Base-by-base conservation (phyloP, 345 rosid species). In the Zanthoxylum bungeanum region DNA sequence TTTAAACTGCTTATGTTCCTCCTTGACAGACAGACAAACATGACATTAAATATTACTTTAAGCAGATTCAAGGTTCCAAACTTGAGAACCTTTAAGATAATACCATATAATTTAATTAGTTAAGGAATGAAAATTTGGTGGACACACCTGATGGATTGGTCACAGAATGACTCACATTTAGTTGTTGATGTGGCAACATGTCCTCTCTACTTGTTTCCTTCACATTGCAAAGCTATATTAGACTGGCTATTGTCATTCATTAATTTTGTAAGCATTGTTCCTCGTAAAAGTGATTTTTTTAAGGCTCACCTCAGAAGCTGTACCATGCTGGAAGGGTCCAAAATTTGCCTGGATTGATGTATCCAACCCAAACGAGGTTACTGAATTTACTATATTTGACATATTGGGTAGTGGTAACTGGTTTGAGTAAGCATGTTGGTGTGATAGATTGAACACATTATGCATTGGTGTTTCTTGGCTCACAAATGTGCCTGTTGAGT, bases 121-220 rank as follows among this genome's bases (percentile, higher is more conserved):
- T 22, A 47, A 73, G 39, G 21, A 70, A 63, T 1, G 52, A 30
- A 25, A 64, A 57, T 30, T 55, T 47, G 21, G 60, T 33, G 19
- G 50, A 44, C 59, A 21, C 68, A 88, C 91, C 91, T n/a, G 83
- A 62, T 57, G 77, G 64, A 73, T 69, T 70, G 31, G 79, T 59
- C 74, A 69, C 80, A 39, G 85, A 72, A 70, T 67, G 87, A 64
- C 76, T 33, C 52, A 60, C 60, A 71, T 77, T 86, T 69, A 81
- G 71, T 64, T 80, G 91, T 33, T 72, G 85, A 53, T 75, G 86
- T 17, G 75, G 64, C 58, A 83, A 60, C 16, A 73, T 44, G 31
- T 85, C 89, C 80, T 82, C 85, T 75, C 84, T 76, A 68, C 78
- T 68, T 65, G 79, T 67, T 73, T 82, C 91, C 95, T 87, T 80